Conservation (phyloP, 2,329 filamentous ascomycete species). For the Rhinocladiella mackenziei region DNA sequence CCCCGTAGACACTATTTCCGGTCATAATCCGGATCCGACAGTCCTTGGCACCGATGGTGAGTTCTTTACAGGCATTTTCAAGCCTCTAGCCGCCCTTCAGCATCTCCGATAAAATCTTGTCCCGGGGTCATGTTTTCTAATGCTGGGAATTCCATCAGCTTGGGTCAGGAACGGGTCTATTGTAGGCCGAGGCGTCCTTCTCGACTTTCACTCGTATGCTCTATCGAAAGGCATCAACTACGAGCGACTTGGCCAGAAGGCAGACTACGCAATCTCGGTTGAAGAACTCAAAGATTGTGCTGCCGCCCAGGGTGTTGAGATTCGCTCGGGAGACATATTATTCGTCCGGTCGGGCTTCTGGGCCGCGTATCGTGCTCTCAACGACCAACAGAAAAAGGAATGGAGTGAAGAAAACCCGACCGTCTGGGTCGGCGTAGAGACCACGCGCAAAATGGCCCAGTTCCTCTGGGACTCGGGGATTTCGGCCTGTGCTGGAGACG, state of each 20-base stretch:
- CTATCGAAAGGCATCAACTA: constrained; percentile 9
- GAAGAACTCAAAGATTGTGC: constrained; percentile 24
- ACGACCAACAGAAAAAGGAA: constrained; percentile 4
- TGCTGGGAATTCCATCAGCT: not conserved
- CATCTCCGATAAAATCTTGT: not conserved
- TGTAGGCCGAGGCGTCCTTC: constrained; percentile 45
- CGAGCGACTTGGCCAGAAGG: not conserved
- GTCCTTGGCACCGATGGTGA: constrained; percentile 31
- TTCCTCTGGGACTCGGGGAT: constrained; percentile 35
- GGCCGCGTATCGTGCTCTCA: constrained; percentile 1
- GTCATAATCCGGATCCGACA: constrained; percentile 8
- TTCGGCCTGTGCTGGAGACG: constrained; percentile 33
- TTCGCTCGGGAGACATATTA: constrained; percentile 28
- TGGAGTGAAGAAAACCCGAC: not conserved
- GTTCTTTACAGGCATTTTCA: not conserved
- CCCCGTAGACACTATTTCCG: constrained; percentile 18
- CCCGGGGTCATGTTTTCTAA: not conserved
- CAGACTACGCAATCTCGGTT: constrained; percentile 23
- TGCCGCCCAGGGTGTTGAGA: constrained; percentile 15
- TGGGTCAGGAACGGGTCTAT: constrained; percentile 40
- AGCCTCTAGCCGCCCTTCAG: not conserved
- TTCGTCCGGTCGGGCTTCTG: constrained; percentile 30
- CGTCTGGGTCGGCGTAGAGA: constrained; percentile 29
- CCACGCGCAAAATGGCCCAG: constrained; percentile 30
- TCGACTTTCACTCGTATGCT: constrained; percentile 45